Conservation (phyloP, 2,329 filamentous ascomycete genomes). For the Beauveria bassiana region DNA sequence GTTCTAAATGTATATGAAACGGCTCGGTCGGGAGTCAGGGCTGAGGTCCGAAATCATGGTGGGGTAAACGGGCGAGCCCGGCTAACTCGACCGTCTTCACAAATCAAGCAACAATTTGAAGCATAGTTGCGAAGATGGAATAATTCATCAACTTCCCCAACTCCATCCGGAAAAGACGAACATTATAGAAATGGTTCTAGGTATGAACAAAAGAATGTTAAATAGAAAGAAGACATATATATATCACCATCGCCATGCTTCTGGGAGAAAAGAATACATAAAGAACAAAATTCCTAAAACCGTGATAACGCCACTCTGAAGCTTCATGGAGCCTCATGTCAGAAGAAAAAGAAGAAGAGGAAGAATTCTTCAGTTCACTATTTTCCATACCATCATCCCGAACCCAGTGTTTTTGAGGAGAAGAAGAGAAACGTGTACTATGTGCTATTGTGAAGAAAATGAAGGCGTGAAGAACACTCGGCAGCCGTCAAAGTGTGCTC, state of each 20-base stretch:
- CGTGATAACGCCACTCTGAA: constrained; percentile 21
- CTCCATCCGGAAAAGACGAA: constrained; percentile 4
- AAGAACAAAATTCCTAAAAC: constrained; percentile 21
- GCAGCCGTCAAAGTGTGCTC: not conserved
- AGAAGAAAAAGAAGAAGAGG: not conserved
- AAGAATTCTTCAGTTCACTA: constrained; percentile 2
- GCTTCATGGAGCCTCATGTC: constrained; percentile 1
- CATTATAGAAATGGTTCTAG: constrained; percentile 2
- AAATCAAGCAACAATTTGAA: not conserved
- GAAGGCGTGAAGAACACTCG: not conserved
- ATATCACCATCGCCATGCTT: constrained; percentile 10
- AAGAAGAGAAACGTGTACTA: not conserved
- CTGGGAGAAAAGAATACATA: constrained; percentile 13
- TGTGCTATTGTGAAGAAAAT: not conserved
- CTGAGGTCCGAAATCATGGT: not conserved
- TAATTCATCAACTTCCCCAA: not conserved
- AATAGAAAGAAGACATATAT: constrained; percentile 4
- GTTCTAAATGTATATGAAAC: not conserved
- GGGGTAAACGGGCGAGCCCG: not conserved
- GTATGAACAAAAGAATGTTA: constrained; percentile 13
- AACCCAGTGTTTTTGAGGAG: not conserved
- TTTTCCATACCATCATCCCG: constrained; percentile 4
- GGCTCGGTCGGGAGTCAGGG: not conserved
- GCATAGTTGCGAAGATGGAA: too few species aligned
- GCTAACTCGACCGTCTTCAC: not conserved